Conservation (phyloP, 257 asterid genomes). For the Petunia secreta region DNA sequence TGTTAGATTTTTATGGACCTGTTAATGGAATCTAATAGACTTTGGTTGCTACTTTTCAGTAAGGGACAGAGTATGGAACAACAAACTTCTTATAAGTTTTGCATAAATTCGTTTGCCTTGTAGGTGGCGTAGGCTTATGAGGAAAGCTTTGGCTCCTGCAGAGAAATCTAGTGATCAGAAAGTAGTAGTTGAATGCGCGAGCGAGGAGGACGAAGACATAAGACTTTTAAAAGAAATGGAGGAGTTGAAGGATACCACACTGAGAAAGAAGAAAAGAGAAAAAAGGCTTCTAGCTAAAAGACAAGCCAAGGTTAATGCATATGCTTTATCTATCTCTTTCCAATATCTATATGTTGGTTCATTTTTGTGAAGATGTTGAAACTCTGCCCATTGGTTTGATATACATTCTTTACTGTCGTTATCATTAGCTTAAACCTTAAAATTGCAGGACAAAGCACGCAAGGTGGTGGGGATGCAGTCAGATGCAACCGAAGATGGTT, state of each 20-base stretch:
- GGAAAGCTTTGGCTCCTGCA: constrained; percentile 77
- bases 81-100: not conserved
- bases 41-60: not conserved
- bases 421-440: not conserved
- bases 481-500: constrained; percentile 73
- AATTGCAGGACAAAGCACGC: constrained; percentile 74
- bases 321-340: not conserved
- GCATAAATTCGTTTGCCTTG: constrained; percentile 19
- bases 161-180: constrained; percentile 51
- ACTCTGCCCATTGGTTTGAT: not conserved
- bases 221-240: constrained; percentile 76
- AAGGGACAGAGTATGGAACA: not conserved
- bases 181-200: constrained; percentile 43
- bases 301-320: constrained; percentile 64
- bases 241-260: constrained; percentile 80
- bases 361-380: not conserved
- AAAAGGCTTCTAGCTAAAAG: constrained; percentile 71
- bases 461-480: constrained; percentile 67
- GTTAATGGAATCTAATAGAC: not conserved
- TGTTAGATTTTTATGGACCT: constrained; percentile 9
- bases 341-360: too few species aligned
- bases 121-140: constrained; percentile 84
- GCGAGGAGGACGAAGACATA: constrained; percentile 55
- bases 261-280: constrained; percentile 70
- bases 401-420: not conserved